A percentile compares a stretch with the other conserved stretches of the same genome.
Conservation (phyloP, 176 grass and related monocot species). For the Tillandsia leiboldiana region DNA sequence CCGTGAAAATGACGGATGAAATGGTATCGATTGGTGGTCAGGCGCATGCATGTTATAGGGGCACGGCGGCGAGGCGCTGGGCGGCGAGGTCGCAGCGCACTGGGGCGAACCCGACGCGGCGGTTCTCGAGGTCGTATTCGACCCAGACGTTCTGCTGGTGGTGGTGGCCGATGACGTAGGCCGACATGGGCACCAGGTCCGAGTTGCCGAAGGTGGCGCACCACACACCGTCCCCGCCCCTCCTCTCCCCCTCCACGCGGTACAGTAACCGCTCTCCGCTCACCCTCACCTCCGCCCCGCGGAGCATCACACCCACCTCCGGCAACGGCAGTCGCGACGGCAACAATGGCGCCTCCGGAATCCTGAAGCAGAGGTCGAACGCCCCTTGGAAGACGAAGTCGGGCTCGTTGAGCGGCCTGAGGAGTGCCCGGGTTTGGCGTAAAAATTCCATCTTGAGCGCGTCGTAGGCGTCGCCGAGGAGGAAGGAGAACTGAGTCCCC, state of each 20-base stretch:
- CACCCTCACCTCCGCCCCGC: conserved; percentile 49
- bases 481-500: conserved; percentile 83
- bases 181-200: conserved; percentile 55
- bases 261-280: conserved; percentile 54
- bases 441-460: conserved; percentile 55
- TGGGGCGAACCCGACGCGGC: conserved; percentile 50
- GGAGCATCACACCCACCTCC: conserved; percentile 40
- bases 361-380: conserved; percentile 70
- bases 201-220: conserved; percentile 78
- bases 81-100: conserved; percentile 44
- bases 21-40: too few relatives aligned
- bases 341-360: conserved; percentile 15
- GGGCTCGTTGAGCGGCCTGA: conserved; percentile 39
- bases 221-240: conserved; percentile 54
- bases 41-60: not conserved
- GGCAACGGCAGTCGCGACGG: conserved; percentile 14
- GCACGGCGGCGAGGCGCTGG: conserved; percentile 11
- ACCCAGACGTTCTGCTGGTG: conserved; percentile 91
- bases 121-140: conserved; percentile 70
- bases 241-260: conserved; percentile 40
- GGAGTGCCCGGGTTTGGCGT: conserved; percentile 28
- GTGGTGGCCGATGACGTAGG: conserved; percentile 78
- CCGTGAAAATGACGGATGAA: too few relatives aligned
- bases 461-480: conserved; percentile 54
- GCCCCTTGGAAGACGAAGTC: conserved; percentile 73